Evolutionary conservation across 768 basidiomycete species (phyloP).

Genomic region (Termitomyces sp.): DNA sequence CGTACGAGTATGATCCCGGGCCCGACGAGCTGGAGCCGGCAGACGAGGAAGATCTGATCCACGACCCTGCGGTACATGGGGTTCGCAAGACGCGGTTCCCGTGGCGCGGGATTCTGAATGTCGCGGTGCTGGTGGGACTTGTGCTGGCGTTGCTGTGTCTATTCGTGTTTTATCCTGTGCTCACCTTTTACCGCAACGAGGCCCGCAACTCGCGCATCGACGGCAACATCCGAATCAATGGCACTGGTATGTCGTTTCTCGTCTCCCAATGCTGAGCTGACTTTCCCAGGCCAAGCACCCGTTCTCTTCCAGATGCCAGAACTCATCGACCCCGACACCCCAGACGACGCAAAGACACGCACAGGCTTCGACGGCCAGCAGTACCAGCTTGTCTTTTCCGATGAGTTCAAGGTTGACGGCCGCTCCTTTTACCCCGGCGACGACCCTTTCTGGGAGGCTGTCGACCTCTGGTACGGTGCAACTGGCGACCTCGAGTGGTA

Average conservation of each 20-base stretch:
- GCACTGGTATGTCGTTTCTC: constrained; percentile 22
- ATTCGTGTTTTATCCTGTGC: constrained; percentile 81
- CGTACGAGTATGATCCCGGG: constrained; percentile 69
- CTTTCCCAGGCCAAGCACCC: constrained; percentile 54
- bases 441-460: constrained; percentile 70
- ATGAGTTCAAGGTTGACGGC: constrained; percentile 64
- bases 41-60: constrained; percentile 75
- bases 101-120: constrained; percentile 54
- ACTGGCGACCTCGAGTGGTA: constrained; percentile 78
- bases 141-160: constrained; percentile 58
- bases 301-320: constrained; percentile 51
- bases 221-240: constrained; percentile 64
- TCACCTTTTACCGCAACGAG: constrained; percentile 39
- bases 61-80: constrained; percentile 46
- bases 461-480: constrained; percentile 66
- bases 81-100: constrained; percentile 29
- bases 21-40: constrained; percentile 47
- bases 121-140: constrained; percentile 62
- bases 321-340: constrained; percentile 71
- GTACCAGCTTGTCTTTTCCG: constrained; percentile 65
- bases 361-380: constrained; percentile 68
- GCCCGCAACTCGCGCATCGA: constrained; percentile 41
- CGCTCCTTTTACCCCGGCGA: constrained; percentile 43
- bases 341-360: constrained; percentile 46
- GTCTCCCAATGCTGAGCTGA: background rate